Conservation (phyloP, 2,329 filamentous ascomycete genomes). For the Cladosporium colombiae region DNA sequence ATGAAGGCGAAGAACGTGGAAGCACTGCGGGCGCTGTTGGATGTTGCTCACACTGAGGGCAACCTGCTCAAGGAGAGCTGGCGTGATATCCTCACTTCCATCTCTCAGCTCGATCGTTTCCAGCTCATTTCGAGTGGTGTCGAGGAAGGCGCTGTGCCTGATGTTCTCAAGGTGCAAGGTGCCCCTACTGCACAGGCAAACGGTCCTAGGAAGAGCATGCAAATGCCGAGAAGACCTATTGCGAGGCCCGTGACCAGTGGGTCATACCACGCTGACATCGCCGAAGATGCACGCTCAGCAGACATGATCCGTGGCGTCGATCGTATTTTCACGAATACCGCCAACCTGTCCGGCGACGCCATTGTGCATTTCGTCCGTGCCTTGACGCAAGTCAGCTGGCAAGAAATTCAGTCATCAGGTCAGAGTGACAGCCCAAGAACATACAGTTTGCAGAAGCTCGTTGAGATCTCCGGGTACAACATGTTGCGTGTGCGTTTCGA, state of each 20-base stretch:
- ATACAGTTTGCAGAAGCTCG: constrained; percentile 95
- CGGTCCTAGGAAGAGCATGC: constrained; percentile 46
- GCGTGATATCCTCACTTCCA: constrained; percentile 92
- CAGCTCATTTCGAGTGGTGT: constrained; percentile 94
- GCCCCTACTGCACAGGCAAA: constrained; percentile 21
- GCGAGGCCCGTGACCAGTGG: constrained; percentile 44
- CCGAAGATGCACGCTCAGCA: constrained; percentile 86
- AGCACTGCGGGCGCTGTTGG: constrained; percentile 85
- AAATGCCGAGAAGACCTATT: constrained; percentile 57
- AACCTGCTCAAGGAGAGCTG: constrained; percentile 87
- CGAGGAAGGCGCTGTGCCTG: constrained; percentile 87
- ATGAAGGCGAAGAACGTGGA: constrained; percentile 97
- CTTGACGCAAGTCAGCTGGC: constrained; percentile 95
- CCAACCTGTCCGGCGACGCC: constrained; percentile 86
- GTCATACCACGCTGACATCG: constrained; percentile 72
- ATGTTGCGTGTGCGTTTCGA: constrained; percentile 98
- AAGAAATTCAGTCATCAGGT: constrained; percentile 96
- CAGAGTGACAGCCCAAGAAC: constrained; percentile 94
- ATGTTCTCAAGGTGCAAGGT: constrained; percentile 72
- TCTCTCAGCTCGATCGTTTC: constrained; percentile 92
- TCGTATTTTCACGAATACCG: constrained; percentile 94
- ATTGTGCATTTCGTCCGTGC: constrained; percentile 95
- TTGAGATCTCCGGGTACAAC: constrained; percentile 99
- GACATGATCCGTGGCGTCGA: constrained; percentile 93
- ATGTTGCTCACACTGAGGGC: constrained; percentile 89